Percentiles rank a stretch among this genome's conserved stretches.
Conservation (phyloP, 2,329 filamentous ascomycete species). For the Atkinsonella texensis region DNA sequence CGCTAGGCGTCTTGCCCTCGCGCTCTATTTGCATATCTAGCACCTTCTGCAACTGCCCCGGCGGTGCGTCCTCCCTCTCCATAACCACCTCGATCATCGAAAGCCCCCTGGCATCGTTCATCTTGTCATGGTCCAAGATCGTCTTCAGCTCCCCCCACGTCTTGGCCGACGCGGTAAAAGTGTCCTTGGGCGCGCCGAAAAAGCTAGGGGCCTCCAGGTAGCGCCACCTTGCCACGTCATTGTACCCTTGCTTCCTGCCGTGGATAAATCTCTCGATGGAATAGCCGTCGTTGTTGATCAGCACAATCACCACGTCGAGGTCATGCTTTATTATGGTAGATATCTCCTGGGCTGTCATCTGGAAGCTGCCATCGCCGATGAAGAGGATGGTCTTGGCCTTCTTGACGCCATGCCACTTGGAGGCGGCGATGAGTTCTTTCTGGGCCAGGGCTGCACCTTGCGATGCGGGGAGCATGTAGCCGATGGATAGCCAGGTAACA, state of each 20-base stretch:
- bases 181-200: conserved; percentile 27
- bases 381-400: conserved; percentile 36
- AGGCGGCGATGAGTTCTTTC: conserved; percentile 24
- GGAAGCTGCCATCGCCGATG: conserved; percentile 52
- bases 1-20: not conserved
- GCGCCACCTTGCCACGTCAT: conserved; percentile 41
- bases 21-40: conserved; percentile 4
- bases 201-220: conserved; percentile 35
- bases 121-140: not conserved
- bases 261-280: conserved; percentile 47
- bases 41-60: conserved; percentile 5
- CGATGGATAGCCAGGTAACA: conserved; percentile 47
- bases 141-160: conserved; percentile 5
- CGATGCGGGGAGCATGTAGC: conserved; percentile 46
- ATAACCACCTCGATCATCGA: conserved; percentile 7
- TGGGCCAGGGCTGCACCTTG: conserved; percentile 44
- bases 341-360: conserved; percentile 55
- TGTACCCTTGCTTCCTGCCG: conserved; percentile 39
- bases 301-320: conserved; percentile 35
- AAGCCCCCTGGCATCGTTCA: not conserved
- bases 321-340: conserved; percentile 47
- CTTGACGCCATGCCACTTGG: conserved; percentile 9
- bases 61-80: conserved; percentile 7
- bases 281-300: conserved; percentile 49
- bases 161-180: conserved; percentile 6